A percentile compares a stretch with the other conserved stretches of the same genome.
Conservation (phyloP, 2,329 filamentous ascomycete species). For the Ceratocystis alfenasii region DNA sequence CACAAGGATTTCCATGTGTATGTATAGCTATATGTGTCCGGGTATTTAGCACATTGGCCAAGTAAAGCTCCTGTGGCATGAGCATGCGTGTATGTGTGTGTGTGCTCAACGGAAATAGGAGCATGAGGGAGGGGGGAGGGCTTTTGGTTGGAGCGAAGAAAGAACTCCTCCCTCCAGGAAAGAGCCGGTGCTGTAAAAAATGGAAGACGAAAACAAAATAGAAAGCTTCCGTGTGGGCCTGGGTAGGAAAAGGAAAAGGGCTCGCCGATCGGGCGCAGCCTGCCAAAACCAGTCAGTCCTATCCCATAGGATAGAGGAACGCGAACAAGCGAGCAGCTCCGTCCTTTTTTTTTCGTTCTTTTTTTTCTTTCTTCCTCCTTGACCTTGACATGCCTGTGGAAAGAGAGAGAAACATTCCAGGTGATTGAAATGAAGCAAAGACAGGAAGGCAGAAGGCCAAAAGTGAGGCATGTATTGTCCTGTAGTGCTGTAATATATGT, state of each 20-base stretch:
- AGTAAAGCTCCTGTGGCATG: background rate
- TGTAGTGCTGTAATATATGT: background rate
- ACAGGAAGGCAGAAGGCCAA: background rate
- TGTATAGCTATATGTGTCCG: background rate
- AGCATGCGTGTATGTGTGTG: background rate
- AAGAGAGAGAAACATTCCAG: conserved; percentile 3
- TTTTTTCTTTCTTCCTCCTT: too few relatives aligned
- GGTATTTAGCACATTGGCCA: background rate
- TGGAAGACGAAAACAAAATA: background rate
- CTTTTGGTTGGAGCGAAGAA: background rate
- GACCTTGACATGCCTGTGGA: too few relatives aligned
- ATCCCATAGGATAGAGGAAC: background rate
- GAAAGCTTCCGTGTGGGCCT: background rate
- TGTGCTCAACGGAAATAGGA: background rate
- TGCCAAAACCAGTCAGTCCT: too few relatives aligned
- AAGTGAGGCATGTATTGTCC: background rate
- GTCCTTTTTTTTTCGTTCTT: background rate
- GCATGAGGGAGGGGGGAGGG: too few relatives aligned
- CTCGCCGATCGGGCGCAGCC: conserved; percentile 5
- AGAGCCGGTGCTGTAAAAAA: background rate
- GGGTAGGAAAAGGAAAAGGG: background rate
- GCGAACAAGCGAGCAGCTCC: background rate
- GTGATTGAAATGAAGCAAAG: background rate
- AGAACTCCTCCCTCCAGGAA: too few relatives aligned
- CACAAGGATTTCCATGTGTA: background rate